A percentile compares a stretch with the other conserved stretches of the same genome.
Evolutionary conservation across 768 basidiomycete genomes (phyloP).

Genomic region (Suillus discolor): DNA sequence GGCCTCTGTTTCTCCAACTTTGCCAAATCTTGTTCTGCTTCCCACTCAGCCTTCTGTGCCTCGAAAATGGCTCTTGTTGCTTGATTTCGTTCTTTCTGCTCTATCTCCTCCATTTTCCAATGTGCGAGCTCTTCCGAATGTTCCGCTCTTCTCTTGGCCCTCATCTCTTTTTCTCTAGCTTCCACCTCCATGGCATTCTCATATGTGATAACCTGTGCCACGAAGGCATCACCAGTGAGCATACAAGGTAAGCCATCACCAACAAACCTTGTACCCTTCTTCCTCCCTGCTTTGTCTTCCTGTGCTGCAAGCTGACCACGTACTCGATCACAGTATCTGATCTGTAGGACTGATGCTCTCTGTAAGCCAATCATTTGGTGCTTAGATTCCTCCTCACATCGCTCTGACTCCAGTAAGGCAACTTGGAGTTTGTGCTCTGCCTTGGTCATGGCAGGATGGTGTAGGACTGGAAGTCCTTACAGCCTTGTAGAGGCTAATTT

Average conservation of each 20-base stretch:
- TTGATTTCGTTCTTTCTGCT: slow-evolving; percentile 13
- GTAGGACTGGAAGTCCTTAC: too few relatives aligned
- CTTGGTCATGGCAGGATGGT: not conserved
- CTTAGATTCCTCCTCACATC: slow-evolving; percentile 2
- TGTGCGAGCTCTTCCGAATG: slow-evolving; percentile 9
- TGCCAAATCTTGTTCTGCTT: slow-evolving; percentile 17
- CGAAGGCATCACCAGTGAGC: slow-evolving; percentile 18
- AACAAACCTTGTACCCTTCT: not conserved
- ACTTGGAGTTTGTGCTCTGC: not conserved
- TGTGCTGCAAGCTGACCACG: slow-evolving; percentile 16
- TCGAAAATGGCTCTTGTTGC: slow-evolving; percentile 8
- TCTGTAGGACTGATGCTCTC: slow-evolving; percentile 14
- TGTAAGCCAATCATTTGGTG: slow-evolving; percentile 13
- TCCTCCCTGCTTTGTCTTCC: slow-evolving; percentile 13
- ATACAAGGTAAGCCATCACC: too few relatives aligned
- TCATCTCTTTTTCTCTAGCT: slow-evolving; percentile 5
- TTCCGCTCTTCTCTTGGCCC: slow-evolving; percentile 10
- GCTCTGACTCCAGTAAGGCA: slow-evolving; percentile 5
- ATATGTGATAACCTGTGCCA: slow-evolving; percentile 13
- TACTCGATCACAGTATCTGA: slow-evolving; percentile 13
- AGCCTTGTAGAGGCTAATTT: too few relatives aligned
- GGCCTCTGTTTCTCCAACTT: too few relatives aligned
- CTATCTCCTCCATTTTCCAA: slow-evolving; percentile 20
- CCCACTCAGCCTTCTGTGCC: slow-evolving; percentile 15
- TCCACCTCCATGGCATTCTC: slow-evolving; percentile 7